These are phyloP conservation scores for Coprinellus aureogranulatus DNA, from an alignment of 768 basidiomycete genomes.

Conservation along the genomic window DNA sequence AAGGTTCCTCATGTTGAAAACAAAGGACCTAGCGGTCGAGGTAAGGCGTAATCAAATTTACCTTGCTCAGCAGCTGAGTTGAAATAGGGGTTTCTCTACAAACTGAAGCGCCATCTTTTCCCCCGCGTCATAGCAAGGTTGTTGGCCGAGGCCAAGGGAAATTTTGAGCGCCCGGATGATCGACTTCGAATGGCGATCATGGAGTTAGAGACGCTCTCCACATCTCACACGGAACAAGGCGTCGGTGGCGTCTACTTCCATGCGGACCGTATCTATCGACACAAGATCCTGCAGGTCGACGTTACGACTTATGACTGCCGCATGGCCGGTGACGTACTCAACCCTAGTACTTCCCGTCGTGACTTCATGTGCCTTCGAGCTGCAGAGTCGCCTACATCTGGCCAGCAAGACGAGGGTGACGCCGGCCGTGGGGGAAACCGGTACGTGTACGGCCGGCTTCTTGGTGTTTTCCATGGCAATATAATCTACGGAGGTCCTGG, in stretches of 20 bases:
- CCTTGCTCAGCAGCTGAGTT: neutral
- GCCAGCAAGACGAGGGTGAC: neutral
- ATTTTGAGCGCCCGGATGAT: too few species aligned
- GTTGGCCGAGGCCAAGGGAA: neutral
- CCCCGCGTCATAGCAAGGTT: neutral
- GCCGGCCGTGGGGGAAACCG: neutral
- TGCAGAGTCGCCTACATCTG: too few species aligned
- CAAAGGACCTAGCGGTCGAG: neutral
- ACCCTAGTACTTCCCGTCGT: slow-evolving; percentile 3
- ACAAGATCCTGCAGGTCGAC: slow-evolving; percentile 12
- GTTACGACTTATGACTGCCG: slow-evolving; percentile 17
- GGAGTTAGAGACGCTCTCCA: neutral
- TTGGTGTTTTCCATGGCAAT: neutral
- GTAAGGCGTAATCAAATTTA: neutral
- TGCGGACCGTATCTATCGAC: slow-evolving; percentile 8
- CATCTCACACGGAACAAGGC: neutral
- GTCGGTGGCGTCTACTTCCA: neutral
- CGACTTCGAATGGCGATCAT: too few species aligned
- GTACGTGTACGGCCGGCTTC: neutral
- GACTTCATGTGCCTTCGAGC: neutral
- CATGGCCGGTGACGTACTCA: slow-evolving; percentile 15
- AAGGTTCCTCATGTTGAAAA: neutral
- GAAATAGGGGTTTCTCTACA: neutral
- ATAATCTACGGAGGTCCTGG: neutral
- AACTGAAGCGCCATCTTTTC: neutral